Percentiles rank a stretch among this genome's conserved stretches.
Conservation (phyloP, 192 early-diverging fungal species). For the Chytriomyces sp. region DNA sequence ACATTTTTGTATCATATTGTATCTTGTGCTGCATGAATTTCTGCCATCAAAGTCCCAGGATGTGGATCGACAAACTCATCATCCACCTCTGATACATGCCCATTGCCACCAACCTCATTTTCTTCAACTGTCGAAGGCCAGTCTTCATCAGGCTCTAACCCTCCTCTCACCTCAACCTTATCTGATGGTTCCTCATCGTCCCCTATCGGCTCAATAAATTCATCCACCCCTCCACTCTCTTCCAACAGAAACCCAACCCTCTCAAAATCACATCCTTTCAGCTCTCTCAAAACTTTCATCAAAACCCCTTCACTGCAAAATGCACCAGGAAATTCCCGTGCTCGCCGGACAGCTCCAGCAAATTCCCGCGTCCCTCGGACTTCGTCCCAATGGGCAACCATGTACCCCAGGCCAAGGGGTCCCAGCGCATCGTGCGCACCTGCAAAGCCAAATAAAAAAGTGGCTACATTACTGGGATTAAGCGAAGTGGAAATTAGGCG, state of each 20-base stretch:
- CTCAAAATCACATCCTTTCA: background rate
- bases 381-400: background rate
- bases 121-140: background rate
- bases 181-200: background rate
- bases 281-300: background rate
- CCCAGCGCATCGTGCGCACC: background rate
- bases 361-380: background rate
- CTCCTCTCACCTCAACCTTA: background rate
- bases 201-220: background rate
- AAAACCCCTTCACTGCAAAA: background rate
- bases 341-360: background rate
- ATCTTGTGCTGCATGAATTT: no score
- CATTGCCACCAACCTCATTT: background rate
- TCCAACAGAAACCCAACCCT: background rate
- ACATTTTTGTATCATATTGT: no score
- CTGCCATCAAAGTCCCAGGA: no score
- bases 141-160: background rate
- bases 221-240: conserved; percentile 4
- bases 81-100: background rate
- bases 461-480: background rate
- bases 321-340: background rate
- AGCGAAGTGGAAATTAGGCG: background rate
- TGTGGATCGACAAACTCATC: conserved; percentile 1
- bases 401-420: background rate
- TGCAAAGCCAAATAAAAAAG: conserved; percentile 6